Conservation (phyloP, 345 rosid genomes). For the Erodium maritimum region DNA sequence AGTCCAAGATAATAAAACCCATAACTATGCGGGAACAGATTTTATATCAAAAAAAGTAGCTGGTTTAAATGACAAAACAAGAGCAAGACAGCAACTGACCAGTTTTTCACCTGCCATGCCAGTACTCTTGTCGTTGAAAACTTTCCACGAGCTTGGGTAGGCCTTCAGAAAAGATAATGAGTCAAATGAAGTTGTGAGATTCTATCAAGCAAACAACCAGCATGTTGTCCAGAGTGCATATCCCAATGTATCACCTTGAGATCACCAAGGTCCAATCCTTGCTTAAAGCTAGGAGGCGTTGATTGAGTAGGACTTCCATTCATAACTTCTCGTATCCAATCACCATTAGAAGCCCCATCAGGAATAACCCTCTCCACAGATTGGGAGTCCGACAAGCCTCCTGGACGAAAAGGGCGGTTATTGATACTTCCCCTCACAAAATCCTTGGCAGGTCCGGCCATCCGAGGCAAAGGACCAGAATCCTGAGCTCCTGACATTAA, state of each 20-base stretch:
- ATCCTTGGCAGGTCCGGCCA: slow-evolving; percentile 62
- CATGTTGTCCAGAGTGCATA: not conserved
- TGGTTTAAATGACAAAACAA: not conserved
- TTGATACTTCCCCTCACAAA: slow-evolving; percentile 76
- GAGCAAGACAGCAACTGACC: slow-evolving; percentile 37
- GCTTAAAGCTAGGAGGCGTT: slow-evolving; percentile 72
- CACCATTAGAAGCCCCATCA: slow-evolving; percentile 62
- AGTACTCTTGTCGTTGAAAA: slow-evolving; percentile 49
- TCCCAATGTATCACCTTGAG: slow-evolving; percentile 42
- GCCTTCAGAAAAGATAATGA: slow-evolving; percentile 29
- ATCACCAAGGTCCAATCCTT: slow-evolving; percentile 70
- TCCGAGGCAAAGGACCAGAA: slow-evolving; percentile 46
- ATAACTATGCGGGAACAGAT: too few species aligned
- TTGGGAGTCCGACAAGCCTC: slow-evolving; percentile 72
- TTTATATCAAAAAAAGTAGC: not conserved
- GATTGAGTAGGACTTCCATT: slow-evolving; percentile 61
- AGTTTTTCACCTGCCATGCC: slow-evolving; percentile 34
- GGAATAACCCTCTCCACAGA: slow-evolving; percentile 53
- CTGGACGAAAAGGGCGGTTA: slow-evolving; percentile 91
- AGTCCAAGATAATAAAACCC: too few species aligned
- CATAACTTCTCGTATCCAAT: slow-evolving; percentile 68
- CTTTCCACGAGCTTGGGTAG: slow-evolving; percentile 57
- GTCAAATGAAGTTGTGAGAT: slow-evolving; percentile 3
- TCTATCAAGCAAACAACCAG: not conserved
- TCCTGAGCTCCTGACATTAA: slow-evolving; percentile 54